Conservation (phyloP, 257 asterid genomes). For the Striga asiatica region DNA sequence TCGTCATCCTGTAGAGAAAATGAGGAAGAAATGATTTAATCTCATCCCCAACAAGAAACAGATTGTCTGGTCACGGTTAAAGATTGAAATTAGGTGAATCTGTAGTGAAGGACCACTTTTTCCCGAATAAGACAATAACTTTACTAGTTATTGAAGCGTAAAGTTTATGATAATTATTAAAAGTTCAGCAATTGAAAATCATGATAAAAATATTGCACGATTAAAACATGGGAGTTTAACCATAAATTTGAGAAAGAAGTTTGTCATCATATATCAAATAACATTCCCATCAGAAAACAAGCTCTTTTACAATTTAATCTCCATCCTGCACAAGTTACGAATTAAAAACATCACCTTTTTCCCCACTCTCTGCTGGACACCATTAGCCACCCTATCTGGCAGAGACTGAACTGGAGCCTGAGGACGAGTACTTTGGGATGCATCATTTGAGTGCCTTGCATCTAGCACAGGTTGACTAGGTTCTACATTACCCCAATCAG, state of each 20-base stretch:
- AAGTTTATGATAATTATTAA: background rate
- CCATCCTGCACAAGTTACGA: background rate
- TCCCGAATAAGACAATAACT: background rate
- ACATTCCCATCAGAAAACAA: too few relatives aligned
- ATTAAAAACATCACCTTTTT: slow-evolving; percentile 30
- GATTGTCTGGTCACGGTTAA: background rate
- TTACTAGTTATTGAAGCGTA: background rate
- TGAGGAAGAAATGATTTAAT: slow-evolving; percentile 16
- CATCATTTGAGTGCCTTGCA: slow-evolving; percentile 23
- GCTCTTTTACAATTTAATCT: background rate
- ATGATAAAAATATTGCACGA: too few relatives aligned
- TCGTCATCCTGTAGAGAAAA: slow-evolving; percentile 44
- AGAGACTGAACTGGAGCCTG: slow-evolving; percentile 21
- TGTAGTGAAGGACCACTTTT: background rate
- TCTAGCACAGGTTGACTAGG: slow-evolving; percentile 31
- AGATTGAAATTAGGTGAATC: background rate
- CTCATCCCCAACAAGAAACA: background rate
- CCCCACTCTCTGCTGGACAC: slow-evolving; percentile 19
- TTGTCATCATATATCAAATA: too few relatives aligned
- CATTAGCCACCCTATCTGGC: slow-evolving; percentile 32
- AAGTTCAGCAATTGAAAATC: background rate
- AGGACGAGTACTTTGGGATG: slow-evolving; percentile 24
- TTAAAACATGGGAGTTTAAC: too few relatives aligned
- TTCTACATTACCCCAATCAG: slow-evolving; percentile 40
- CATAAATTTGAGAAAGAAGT: too few relatives aligned